Conservation (phyloP, 257 asterid genomes). For the Paraleonurus japonicus region DNA sequence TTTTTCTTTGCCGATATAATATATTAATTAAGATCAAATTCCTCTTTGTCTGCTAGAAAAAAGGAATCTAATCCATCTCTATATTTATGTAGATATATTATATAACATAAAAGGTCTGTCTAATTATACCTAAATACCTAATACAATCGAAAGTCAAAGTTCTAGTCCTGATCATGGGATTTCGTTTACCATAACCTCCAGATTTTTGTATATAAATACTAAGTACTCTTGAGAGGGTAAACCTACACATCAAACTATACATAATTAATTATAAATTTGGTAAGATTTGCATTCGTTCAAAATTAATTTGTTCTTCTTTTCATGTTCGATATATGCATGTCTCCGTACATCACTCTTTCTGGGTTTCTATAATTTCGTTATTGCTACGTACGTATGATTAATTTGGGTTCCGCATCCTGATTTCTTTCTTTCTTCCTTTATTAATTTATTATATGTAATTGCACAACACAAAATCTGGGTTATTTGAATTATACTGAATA, state of each 20-base stretch:
- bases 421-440: neutral
- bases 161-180: neutral
- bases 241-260: neutral
- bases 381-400: too few species aligned
- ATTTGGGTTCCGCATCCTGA: too few species aligned
- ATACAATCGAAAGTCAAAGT: slow-evolving; percentile 22
- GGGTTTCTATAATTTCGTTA: neutral
- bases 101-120: neutral
- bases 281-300: neutral
- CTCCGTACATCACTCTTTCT: neutral
- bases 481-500: neutral
- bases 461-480: neutral
- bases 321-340: neutral
- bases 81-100: too few species aligned
- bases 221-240: neutral
- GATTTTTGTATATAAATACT: neutral
- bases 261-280: neutral
- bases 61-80: neutral
- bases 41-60: neutral
- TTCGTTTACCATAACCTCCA: slow-evolving; percentile 26
- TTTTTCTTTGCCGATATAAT: neutral
- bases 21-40: neutral
- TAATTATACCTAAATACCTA: slow-evolving; percentile 31
- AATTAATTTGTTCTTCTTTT: neutral
- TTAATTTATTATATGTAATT: neutral